phyloP scores from a whole-genome alignment of 306 rosid genomes.

The Dryas alaskensis region DNA sequence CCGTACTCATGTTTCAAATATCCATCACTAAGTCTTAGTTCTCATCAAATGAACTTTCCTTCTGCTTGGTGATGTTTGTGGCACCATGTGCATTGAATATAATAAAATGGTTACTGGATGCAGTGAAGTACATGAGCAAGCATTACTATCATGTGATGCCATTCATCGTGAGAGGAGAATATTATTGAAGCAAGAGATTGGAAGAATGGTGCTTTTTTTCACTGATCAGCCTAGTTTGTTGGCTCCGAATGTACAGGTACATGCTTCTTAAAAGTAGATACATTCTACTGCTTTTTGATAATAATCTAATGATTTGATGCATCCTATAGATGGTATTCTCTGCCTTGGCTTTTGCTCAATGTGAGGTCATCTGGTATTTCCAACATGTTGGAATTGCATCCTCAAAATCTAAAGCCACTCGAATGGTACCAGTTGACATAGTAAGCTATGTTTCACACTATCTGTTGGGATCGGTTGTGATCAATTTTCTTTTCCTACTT shows the following conservation, averaged over 20 bases:
- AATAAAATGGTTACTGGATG: slow-evolving; percentile 35
- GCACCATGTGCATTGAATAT: slow-evolving; percentile 23
- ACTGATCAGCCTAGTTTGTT: slow-evolving; percentile 93
- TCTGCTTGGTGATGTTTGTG: slow-evolving; percentile 15
- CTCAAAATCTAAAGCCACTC: slow-evolving; percentile 75
- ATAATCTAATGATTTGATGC: slow-evolving; percentile 31
- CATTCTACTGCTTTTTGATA: slow-evolving; percentile 6
- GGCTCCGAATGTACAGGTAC: slow-evolving; percentile 96
- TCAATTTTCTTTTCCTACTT: slow-evolving; percentile 7
- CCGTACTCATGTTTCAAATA: not conserved
- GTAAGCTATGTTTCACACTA: slow-evolving; percentile 48
- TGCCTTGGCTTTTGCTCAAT: slow-evolving; percentile 96
- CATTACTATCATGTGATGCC: slow-evolving; percentile 74
- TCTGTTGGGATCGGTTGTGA: slow-evolving; percentile 13
- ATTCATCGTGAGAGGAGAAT: slow-evolving; percentile 94
- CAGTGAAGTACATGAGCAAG: slow-evolving; percentile 98
- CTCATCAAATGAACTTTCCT: not conserved
- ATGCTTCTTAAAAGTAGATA: not conserved
- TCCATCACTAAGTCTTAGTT: not conserved
- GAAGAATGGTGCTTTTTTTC: slow-evolving; percentile 94
- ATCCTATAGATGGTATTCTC: slow-evolving; percentile 91
- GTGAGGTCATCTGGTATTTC: slow-evolving; percentile 94
- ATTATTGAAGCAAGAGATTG: slow-evolving; percentile 94
- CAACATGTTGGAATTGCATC: slow-evolving; percentile 91
- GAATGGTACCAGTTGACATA: slow-evolving; percentile 71